Percentiles rank a stretch among this genome's conserved stretches.
These are phyloP conservation scores for Rubia tinctorum DNA, from an alignment of 305 asterid genomes.

Conservation along the genomic window DNA sequence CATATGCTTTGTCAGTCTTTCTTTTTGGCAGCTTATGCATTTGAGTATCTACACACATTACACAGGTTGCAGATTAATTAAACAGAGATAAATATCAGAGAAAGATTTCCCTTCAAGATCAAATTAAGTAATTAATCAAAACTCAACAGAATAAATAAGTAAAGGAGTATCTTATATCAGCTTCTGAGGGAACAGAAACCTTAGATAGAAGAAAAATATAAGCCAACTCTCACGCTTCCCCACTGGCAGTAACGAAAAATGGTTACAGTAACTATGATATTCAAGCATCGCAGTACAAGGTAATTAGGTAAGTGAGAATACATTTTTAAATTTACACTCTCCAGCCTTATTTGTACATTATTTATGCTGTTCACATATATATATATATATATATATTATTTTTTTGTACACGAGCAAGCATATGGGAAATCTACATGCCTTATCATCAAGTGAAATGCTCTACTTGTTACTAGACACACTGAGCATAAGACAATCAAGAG, in stretches of 20 bases:
- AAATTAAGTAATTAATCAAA: not conserved
- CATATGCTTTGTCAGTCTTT: constrained; percentile 95
- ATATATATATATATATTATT: no score
- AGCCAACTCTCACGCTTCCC: not conserved
- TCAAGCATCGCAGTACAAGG: not conserved
- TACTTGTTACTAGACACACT: not conserved
- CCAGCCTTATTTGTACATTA: no score
- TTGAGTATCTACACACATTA: constrained; percentile 71
- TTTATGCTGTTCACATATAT: no score
- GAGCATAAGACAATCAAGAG: not conserved
- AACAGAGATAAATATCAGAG: not conserved
- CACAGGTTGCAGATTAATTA: constrained; percentile 33
- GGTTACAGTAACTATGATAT: not conserved
- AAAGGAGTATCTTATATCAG: not conserved
- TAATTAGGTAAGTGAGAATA: no score
- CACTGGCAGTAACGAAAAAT: not conserved
- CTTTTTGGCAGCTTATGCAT: constrained; percentile 99
- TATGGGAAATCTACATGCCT: not conserved
- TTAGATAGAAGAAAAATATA: not conserved
- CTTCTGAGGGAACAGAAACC: no score
- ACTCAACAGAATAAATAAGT: not conserved
- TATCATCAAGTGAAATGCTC: not conserved
- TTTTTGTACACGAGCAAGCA: not conserved
- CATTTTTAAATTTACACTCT: no score
- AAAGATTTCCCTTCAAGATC: not conserved